Conservation (phyloP, 2,329 filamentous ascomycete species). For the Aspergillus unguis region DNA sequence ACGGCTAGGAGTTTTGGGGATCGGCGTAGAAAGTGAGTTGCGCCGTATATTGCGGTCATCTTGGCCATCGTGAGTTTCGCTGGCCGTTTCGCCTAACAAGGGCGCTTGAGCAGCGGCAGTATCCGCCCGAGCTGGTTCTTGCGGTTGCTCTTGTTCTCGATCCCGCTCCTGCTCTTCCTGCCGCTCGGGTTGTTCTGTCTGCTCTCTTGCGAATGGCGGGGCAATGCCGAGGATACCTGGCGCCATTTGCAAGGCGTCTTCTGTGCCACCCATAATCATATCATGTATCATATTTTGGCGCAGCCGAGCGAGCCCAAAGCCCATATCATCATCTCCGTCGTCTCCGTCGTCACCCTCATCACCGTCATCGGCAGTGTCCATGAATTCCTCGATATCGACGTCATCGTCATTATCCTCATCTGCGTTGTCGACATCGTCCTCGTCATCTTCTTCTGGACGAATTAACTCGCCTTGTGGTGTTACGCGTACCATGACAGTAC, state of each 20-base stretch:
- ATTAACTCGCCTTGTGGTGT: slow-evolving; percentile 42
- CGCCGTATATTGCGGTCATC: slow-evolving; percentile 17
- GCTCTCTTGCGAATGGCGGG: slow-evolving; percentile 36
- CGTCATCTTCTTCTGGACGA: slow-evolving; percentile 48
- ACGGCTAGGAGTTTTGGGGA: slow-evolving; percentile 75
- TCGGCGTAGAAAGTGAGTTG: slow-evolving; percentile 48
- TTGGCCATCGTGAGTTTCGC: slow-evolving; percentile 17
- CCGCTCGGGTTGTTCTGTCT: not conserved
- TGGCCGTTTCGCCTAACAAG: slow-evolving; percentile 14
- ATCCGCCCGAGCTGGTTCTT: slow-evolving; percentile 1
- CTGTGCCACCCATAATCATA: slow-evolving; percentile 48
- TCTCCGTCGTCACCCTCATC: slow-evolving; percentile 41
- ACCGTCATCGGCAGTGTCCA: slow-evolving; percentile 44
- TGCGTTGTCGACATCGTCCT: slow-evolving; percentile 36
- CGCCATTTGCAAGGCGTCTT: slow-evolving; percentile 69
- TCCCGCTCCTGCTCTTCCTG: slow-evolving; percentile 2
- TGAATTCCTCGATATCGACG: slow-evolving; percentile 41
- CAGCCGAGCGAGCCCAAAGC: not conserved
- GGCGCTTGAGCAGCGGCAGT: slow-evolving; percentile 10
- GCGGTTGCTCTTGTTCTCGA: slow-evolving; percentile 4
- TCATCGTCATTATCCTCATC: slow-evolving; percentile 48
- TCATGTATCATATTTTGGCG: not conserved
- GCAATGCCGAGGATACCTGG: slow-evolving; percentile 76
- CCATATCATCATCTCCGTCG: slow-evolving; percentile 46
- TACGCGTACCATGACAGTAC: slow-evolving; percentile 40